Conservation (phyloP, 306 rosid genomes). For the Vachellia collinsii region DNA sequence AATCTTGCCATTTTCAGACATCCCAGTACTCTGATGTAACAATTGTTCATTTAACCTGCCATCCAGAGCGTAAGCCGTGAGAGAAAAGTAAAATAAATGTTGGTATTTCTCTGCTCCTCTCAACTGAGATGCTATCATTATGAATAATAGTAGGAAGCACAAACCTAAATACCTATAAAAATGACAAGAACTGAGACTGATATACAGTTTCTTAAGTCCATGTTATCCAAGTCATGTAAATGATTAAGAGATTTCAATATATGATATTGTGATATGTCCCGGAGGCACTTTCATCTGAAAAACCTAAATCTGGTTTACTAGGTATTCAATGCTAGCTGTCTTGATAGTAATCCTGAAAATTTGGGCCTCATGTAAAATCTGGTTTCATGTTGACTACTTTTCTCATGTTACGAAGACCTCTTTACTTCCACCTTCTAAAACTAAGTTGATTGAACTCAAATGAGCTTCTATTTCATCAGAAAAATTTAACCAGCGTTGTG, state of each 20-base stretch:
- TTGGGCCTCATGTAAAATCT: background rate
- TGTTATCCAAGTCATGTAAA: background rate
- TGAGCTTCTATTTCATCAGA: background rate
- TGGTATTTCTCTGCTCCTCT: background rate
- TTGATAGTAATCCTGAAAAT: background rate
- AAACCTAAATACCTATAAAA: background rate
- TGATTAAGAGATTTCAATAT: background rate
- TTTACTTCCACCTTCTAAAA: background rate
- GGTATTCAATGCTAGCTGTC: background rate
- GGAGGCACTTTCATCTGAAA: background rate
- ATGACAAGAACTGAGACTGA: background rate
- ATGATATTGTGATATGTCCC: background rate
- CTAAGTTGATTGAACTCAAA: background rate
- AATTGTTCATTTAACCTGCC: slow-evolving; percentile 49
- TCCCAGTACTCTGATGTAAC: slow-evolving; percentile 47
- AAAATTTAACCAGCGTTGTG: background rate
- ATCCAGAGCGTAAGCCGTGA: slow-evolving; percentile 53
- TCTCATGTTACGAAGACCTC: background rate
- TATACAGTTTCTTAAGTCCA: background rate
- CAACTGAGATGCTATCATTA: background rate
- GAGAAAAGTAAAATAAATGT: slow-evolving; percentile 22
- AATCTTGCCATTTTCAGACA: slow-evolving; percentile 57
- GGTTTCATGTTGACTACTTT: background rate
- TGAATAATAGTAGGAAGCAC: slow-evolving; percentile 16
- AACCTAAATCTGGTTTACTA: background rate